Base-by-base conservation (phyloP, 257 asterid species). In the Solanum medicagineum region DNA sequence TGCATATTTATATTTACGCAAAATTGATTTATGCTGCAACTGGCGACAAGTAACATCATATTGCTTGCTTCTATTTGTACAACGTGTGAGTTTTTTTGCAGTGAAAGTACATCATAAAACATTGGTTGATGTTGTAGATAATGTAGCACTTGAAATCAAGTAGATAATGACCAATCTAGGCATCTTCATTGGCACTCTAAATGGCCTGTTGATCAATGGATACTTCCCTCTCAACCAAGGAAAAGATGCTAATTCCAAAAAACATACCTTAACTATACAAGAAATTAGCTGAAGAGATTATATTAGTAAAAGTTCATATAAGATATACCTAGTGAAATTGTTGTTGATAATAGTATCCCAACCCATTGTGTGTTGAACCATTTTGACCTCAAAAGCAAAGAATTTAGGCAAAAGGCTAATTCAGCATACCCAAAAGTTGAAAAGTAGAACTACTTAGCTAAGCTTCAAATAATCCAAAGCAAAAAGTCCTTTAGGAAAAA, bases 311-410 rank as follows among this genome's bases (percentile, higher is more conserved):
- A 94, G 71, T 88, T 90, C 94, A 92, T 86, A 81, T 89, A 92
- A 5, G 98, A 94, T 6, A 92, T 92, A 1, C 89, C 93, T 0
- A 93, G 84, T 7, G 94, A 93, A 6, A 91, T 87, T 51, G 45
- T 13, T 1, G 95, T 91, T n/a, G 98, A 91, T 20, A 88, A 24
- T 75, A 89, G 6, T 13, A 95, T 93, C 87, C 97, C 98, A 6
- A 91, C 89, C 97, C 95, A 93, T 2, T 97, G 98, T 54, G 97
- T 93, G 15, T 90, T 59, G 63, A 94, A 93, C 98, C 97, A 86
- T 77, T 88, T 88, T 4, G 95, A 92, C 26, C 93, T 84, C 17
- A 53, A 10, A 10, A 7, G 88, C 92, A 36, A 88, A 92, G 11
- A 88, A 86, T 19, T 83, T 70, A 0, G 98, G 98, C 74, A 93